phyloP scores from a whole-genome alignment of 2,329 filamentous ascomycete species.

The Trichothecium sympodiale region DNA sequence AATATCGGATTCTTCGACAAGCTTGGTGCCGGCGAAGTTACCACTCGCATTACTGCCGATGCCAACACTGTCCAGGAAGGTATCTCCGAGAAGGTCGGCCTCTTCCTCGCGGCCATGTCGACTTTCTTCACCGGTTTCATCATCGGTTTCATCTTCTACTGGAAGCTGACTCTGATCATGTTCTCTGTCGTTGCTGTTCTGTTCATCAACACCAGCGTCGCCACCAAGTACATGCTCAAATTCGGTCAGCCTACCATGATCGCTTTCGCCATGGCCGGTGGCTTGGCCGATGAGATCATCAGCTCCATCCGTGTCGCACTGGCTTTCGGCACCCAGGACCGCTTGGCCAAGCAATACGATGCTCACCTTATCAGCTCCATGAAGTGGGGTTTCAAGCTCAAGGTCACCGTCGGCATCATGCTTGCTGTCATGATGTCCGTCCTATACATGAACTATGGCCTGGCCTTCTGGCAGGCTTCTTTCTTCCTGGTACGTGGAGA shows the following conservation, averaged over 20 bases:
- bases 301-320: constrained; percentile 87
- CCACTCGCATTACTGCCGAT: constrained; percentile 86
- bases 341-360: constrained; percentile 81
- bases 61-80: constrained; percentile 90
- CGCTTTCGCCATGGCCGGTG: constrained; percentile 75
- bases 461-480: constrained; percentile 83
- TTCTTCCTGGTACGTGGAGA: constrained; percentile 59
- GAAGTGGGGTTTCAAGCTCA: constrained; percentile 64
- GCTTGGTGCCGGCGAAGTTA: constrained; percentile 84
- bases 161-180: constrained; percentile 86
- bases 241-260: constrained; percentile 69
- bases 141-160: constrained; percentile 83
- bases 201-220: constrained; percentile 62
- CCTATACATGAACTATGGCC: constrained; percentile 76
- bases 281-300: constrained; percentile 86
- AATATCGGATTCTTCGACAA: constrained; percentile 94
- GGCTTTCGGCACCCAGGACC: constrained; percentile 88
- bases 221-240: constrained; percentile 66
- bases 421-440: constrained; percentile 74
- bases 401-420: constrained; percentile 65
- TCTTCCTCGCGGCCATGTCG: constrained; percentile 65
- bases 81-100: constrained; percentile 77
- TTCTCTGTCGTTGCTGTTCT: constrained; percentile 65
- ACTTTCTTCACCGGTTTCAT: constrained; percentile 84
- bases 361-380: constrained; percentile 62